phyloP scores from a whole-genome alignment of 2,329 filamentous ascomycete species.

The Fusarium palustre region DNA sequence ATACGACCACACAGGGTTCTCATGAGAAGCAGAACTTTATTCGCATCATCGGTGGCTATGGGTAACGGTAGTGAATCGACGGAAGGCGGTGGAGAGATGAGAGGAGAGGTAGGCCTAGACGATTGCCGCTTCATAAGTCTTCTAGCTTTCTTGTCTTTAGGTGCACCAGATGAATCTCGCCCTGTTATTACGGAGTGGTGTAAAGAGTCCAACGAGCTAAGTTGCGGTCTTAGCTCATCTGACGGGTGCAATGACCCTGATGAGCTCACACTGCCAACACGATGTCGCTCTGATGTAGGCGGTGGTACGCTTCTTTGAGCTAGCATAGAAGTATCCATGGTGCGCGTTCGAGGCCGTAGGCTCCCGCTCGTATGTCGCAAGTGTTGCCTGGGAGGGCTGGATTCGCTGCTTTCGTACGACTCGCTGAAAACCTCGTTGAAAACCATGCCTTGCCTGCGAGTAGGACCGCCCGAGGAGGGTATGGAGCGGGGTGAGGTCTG shows the following conservation, averaged over 20 bases:
- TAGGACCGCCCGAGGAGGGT: slow-evolving; percentile 50
- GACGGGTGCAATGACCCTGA: slow-evolving; percentile 65
- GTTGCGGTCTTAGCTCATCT: slow-evolving; percentile 61
- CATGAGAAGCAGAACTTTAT: slow-evolving; percentile 80
- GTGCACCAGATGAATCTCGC: slow-evolving; percentile 52
- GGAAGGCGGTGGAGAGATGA: slow-evolving; percentile 65
- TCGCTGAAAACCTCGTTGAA: slow-evolving; percentile 68
- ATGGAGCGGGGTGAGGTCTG: slow-evolving; percentile 52
- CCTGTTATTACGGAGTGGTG: slow-evolving; percentile 56
- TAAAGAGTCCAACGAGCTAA: slow-evolving; percentile 55
- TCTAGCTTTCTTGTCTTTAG: slow-evolving; percentile 60
- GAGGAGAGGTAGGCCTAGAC: slow-evolving; percentile 69
- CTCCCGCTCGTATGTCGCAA: slow-evolving; percentile 51
- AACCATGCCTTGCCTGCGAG: slow-evolving; percentile 68
- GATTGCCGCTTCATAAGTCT: slow-evolving; percentile 67
- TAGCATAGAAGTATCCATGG: slow-evolving; percentile 67
- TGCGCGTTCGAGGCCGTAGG: slow-evolving; percentile 67
- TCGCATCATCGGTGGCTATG: slow-evolving; percentile 74
- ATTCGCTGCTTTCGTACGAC: slow-evolving; percentile 60
- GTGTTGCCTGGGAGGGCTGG: slow-evolving; percentile 54
- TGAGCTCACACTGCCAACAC: slow-evolving; percentile 78
- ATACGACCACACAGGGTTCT: slow-evolving; percentile 81
- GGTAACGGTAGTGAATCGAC: slow-evolving; percentile 71
- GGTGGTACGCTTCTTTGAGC: slow-evolving; percentile 56
- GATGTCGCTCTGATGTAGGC: slow-evolving; percentile 65